These are phyloP conservation scores for Neurospora sp. DNA, from an alignment of 495 filamentous ascomycete species.

Conservation along the genomic window DNA sequence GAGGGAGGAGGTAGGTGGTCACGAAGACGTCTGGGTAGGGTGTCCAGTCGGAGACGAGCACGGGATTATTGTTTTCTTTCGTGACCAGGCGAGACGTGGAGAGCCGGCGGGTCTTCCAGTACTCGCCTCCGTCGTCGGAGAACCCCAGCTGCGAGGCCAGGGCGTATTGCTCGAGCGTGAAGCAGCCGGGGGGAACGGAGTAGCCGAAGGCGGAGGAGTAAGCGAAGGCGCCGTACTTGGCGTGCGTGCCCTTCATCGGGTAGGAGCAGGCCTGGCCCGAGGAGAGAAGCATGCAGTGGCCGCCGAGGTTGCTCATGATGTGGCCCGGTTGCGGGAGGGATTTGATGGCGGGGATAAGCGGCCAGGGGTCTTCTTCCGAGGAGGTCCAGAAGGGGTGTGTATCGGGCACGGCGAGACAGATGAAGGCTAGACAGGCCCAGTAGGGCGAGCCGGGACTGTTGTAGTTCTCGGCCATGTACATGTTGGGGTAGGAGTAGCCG, in stretches of 20 bases:
- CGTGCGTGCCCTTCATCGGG: slow-evolving; percentile 66
- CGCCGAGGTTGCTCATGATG: slow-evolving; percentile 51
- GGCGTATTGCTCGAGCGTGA: slow-evolving; percentile 65
- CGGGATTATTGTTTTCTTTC: slow-evolving; percentile 33
- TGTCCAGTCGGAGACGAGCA: slow-evolving; percentile 57
- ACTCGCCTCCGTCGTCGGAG: slow-evolving; percentile 68
- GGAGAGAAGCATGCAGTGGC: slow-evolving; percentile 62
- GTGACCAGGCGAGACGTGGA: slow-evolving; percentile 46
- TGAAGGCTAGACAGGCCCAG: slow-evolving; percentile 72
- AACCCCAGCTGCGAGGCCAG: slow-evolving; percentile 65
- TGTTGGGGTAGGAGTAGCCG: slow-evolving; percentile 70
- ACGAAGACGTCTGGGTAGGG: slow-evolving; percentile 57
- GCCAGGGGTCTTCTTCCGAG: slow-evolving; percentile 49
- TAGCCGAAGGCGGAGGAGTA: slow-evolving; percentile 68
- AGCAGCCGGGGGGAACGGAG: slow-evolving; percentile 64
- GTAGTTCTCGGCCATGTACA: slow-evolving; percentile 72
- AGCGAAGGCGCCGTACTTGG: slow-evolving; percentile 73
- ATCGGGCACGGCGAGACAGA: slow-evolving; percentile 55
- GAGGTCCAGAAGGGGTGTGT: slow-evolving; percentile 68
- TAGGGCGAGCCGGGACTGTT: slow-evolving; percentile 62
- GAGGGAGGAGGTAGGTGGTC: slow-evolving; percentile 54
- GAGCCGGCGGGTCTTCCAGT: slow-evolving; percentile 63
- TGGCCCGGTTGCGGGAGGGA: slow-evolving; percentile 57
- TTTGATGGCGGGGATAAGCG: slow-evolving; percentile 42
- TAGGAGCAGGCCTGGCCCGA: slow-evolving; percentile 72